Evolutionary conservation across 2,329 filamentous ascomycete genomes (phyloP).

Genomic region (Paecilomyces niveus): DNA sequence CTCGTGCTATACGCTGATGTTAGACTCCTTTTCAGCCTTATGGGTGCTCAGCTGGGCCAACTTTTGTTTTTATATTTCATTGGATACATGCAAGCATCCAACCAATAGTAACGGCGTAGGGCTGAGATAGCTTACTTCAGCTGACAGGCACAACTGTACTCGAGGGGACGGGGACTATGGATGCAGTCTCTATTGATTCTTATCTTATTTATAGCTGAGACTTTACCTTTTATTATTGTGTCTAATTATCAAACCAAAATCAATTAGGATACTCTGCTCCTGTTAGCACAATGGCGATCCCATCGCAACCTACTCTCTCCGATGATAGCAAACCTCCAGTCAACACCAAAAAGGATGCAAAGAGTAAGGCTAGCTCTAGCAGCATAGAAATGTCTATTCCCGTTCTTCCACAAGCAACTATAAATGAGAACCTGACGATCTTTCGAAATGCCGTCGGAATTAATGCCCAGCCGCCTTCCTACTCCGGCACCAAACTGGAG

Average conservation of each 20-base stretch:
- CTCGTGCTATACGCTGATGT: not conserved
- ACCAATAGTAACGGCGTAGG: not conserved
- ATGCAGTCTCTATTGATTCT: not conserved
- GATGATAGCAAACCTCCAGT: not conserved
- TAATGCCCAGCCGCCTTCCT: slow-evolving; percentile 3
- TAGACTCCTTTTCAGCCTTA: not conserved
- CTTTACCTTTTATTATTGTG: not conserved
- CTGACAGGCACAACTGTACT: not conserved
- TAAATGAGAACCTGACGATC: slow-evolving; percentile 4
- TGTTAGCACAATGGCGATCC: not conserved
- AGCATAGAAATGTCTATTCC: not conserved
- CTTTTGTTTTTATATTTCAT: not conserved
- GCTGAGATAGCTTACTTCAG: not conserved
- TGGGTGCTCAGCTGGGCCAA: not conserved
- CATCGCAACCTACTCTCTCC: not conserved
- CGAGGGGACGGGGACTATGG: not conserved
- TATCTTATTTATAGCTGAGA: not conserved
- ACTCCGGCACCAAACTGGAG: slow-evolving; percentile 5
- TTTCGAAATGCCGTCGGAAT: slow-evolving; percentile 8
- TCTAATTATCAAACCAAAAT: not conserved
- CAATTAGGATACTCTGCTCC: not conserved
- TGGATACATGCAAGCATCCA: not conserved
- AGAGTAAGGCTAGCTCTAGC: not conserved
- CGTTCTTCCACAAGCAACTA: not conserved
- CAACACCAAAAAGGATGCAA: not conserved